A percentile compares a stretch with the other conserved stretches of the same genome.
Conservation (phyloP, 306 rosid species). For the Elaeagnus macrophylla region DNA sequence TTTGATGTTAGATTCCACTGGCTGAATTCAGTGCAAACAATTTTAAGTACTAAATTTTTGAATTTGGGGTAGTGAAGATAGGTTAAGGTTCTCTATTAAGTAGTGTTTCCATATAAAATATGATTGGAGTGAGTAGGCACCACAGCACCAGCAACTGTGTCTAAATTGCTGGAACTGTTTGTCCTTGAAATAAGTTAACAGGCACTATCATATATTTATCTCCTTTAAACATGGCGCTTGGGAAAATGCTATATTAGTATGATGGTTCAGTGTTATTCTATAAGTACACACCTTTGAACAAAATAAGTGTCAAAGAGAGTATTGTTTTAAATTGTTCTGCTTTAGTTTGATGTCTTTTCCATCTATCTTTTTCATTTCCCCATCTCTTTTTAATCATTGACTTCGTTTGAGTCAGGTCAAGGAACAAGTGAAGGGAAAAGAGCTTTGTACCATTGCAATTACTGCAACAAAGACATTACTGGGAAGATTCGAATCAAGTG, state of each 20-base stretch:
- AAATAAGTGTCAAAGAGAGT: not conserved
- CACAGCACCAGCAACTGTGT: too few relatives aligned
- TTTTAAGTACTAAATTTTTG: too few relatives aligned
- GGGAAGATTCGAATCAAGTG: conserved; percentile 96
- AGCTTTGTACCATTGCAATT: conserved; percentile 93
- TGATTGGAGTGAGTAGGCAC: too few relatives aligned
- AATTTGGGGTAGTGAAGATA: too few relatives aligned
- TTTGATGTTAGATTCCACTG: too few relatives aligned
- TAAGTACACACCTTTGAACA: not conserved
- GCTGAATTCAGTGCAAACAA: too few relatives aligned
- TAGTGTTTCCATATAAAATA: too few relatives aligned
- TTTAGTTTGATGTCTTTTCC: not conserved
- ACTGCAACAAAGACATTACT: conserved; percentile 90
- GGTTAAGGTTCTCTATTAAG: too few relatives aligned
- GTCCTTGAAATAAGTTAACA: too few relatives aligned
- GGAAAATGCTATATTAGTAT: not conserved
- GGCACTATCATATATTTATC: not conserved
- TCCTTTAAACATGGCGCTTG: not conserved
- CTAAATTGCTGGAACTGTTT: too few relatives aligned
- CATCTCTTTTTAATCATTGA: not conserved
- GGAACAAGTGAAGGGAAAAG: conserved; percentile 76
- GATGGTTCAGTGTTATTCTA: not conserved
- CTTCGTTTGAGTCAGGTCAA: conserved; percentile 49
- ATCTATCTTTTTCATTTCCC: not conserved
- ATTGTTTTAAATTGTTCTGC: not conserved